phyloP scores from a whole-genome alignment of 129 eudicot species.

The Deinandra increscens region DNA sequence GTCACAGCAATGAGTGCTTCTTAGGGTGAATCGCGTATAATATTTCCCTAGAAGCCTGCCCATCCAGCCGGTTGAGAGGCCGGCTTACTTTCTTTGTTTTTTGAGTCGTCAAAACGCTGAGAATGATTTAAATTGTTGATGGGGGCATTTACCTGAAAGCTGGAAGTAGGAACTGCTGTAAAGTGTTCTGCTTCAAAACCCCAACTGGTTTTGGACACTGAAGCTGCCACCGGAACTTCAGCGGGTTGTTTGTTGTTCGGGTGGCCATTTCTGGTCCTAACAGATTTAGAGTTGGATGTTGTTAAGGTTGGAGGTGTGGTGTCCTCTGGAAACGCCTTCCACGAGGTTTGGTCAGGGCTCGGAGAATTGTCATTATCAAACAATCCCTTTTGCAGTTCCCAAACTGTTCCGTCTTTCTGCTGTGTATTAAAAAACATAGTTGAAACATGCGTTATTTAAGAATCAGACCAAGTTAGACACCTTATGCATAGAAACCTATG shows the following conservation, averaged over 20 bases:
- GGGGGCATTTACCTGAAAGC: conserved; percentile 45
- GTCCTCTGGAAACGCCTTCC: conserved; percentile 75
- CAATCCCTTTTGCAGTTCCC: conserved; percentile 73
- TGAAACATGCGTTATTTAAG: too few relatives aligned
- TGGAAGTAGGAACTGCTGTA: conserved; percentile 59
- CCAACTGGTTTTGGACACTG: conserved; percentile 48
- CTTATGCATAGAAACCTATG: background rate
- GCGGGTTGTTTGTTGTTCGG: conserved; percentile 41
- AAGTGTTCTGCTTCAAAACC: conserved; percentile 78
- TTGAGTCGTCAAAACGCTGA: conserved; percentile 49
- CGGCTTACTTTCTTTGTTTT: conserved; percentile 60
- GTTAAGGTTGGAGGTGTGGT: conserved; percentile 30
- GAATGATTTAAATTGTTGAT: conserved; percentile 38
- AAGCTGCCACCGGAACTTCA: conserved; percentile 21
- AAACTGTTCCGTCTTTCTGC: conserved; percentile 52
- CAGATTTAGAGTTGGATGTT: conserved; percentile 51
- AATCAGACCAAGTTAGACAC: too few relatives aligned
- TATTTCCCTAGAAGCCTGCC: conserved; percentile 79
- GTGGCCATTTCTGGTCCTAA: conserved; percentile 72
- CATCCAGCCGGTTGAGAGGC: conserved; percentile 95
- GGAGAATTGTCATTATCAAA: conserved; percentile 39
- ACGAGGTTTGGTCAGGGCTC: conserved; percentile 54
- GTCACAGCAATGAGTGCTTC: background rate
- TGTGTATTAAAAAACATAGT: background rate
- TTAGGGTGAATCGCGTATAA: background rate